These are phyloP conservation scores for Apiospora phragmitis DNA, from an alignment of 2,329 filamentous ascomycete species.

Conservation along the genomic window DNA sequence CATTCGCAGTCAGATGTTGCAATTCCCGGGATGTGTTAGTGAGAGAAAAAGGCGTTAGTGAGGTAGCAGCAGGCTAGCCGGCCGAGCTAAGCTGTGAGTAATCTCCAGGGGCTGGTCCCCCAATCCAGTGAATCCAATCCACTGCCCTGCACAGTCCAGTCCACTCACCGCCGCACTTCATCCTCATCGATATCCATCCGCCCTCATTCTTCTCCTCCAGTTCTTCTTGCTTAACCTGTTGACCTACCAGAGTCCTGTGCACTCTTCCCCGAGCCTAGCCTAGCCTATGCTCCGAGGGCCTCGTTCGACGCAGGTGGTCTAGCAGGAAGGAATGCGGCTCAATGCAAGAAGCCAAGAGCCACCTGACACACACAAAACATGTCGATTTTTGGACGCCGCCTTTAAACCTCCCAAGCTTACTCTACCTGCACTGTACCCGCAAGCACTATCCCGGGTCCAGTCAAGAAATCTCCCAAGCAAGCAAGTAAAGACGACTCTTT, in stretches of 20 bases:
- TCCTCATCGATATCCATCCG: neutral
- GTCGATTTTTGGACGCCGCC: neutral
- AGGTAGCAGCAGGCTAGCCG: neutral
- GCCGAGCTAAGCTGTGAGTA: constrained; percentile 2
- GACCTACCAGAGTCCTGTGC: neutral
- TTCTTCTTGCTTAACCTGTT: neutral
- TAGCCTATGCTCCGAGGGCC: neutral
- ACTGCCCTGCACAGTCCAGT: neutral
- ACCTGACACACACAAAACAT: neutral
- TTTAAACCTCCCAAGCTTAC: neutral
- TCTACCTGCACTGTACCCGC: neutral
- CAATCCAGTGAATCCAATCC: neutral
- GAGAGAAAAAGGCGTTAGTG: neutral
- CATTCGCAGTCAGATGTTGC: neutral
- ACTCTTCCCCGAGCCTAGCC: neutral
- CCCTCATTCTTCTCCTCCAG: neutral
- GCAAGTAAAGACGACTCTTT: neutral
- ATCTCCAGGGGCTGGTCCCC: neutral
- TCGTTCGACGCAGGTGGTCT: neutral
- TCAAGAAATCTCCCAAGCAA: neutral
- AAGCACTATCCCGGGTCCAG: neutral
- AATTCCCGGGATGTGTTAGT: neutral
- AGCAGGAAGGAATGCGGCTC: neutral
- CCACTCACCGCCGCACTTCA: neutral
- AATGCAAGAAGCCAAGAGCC: neutral